These are phyloP conservation scores for Micractinium conductrix DNA, from an alignment of 139 green algal genomes.

Conservation along the genomic window DNA sequence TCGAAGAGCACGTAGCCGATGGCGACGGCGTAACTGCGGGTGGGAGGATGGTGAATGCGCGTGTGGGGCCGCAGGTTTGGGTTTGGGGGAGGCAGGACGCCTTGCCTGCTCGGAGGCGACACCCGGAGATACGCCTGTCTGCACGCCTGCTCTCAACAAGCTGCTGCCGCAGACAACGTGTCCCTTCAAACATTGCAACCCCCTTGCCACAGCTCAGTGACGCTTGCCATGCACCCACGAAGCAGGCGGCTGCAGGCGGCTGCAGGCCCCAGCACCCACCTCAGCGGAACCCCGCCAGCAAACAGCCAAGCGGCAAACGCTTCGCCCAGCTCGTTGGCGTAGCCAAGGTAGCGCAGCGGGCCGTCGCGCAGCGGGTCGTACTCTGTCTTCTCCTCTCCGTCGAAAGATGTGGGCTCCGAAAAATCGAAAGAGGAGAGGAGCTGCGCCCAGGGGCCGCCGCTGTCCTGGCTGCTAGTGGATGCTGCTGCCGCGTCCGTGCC, in stretches of 20 bases:
- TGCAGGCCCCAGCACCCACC: background rate
- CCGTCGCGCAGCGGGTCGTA: slow-evolving; percentile 77
- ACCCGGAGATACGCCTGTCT: no score
- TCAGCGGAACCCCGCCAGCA: slow-evolving; percentile 65
- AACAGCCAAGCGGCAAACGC: slow-evolving; percentile 80
- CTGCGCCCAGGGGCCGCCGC: background rate
- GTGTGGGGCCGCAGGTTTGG: no score
- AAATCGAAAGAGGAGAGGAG: slow-evolving; percentile 34
- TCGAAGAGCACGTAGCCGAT: slow-evolving; percentile 80
- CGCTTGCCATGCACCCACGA: no score
- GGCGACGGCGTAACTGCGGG: slow-evolving; percentile 67
- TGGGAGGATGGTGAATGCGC: no score
- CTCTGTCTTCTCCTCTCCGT: slow-evolving; percentile 54
- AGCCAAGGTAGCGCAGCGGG: slow-evolving; percentile 78
- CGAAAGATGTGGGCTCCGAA: slow-evolving; percentile 45
- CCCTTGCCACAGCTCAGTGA: no score
- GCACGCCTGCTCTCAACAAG: no score
- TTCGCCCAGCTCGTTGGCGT: slow-evolving; percentile 82
- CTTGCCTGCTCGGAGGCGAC: no score
- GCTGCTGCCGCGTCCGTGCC: background rate
- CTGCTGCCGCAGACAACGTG: no score
- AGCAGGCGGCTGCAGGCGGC: no score
- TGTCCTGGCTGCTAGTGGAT: no score
- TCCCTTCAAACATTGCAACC: no score
- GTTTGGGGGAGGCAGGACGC: no score